Conservation (phyloP, 495 filamentous ascomycete species). For the Mytilinidion resinicola region DNA sequence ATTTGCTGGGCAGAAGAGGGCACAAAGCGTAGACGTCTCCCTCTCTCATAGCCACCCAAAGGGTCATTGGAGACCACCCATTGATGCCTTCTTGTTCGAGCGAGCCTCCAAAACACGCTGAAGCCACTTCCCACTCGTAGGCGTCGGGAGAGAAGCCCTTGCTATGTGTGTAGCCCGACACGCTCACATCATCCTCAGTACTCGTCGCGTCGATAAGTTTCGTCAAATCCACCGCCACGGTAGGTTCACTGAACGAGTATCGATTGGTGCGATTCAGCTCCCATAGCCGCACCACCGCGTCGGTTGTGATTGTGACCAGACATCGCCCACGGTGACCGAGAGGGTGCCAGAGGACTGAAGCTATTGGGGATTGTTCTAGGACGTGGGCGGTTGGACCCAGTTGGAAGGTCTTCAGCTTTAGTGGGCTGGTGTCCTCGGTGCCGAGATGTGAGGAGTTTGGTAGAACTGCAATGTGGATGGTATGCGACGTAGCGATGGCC, state of each 20-base stretch:
- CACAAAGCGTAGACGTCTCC: conserved; percentile 90
- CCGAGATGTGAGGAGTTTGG: conserved; percentile 70
- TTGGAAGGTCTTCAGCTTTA: conserved; percentile 75
- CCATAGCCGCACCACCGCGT: conserved; percentile 82
- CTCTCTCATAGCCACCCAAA: conserved; percentile 84
- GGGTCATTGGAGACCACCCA: conserved; percentile 83
- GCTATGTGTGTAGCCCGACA: conserved; percentile 60
- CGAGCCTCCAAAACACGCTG: conserved; percentile 72
- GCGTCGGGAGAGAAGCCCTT: conserved; percentile 79
- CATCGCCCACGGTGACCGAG: conserved; percentile 64
- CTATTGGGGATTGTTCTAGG: conserved; percentile 67
- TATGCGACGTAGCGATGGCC: conserved; percentile 76
- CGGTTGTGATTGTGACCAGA: conserved; percentile 76
- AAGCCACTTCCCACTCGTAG: conserved; percentile 80
- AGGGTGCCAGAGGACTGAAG: conserved; percentile 80
- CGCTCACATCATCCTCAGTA: conserved; percentile 67
- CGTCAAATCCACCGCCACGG: conserved; percentile 72
- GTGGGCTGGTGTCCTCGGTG: conserved; percentile 52
- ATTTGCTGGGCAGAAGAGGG: conserved; percentile 73
- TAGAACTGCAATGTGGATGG: conserved; percentile 71
- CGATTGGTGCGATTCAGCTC: conserved; percentile 72
- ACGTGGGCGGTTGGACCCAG: conserved; percentile 86
- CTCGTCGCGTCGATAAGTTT: conserved; percentile 74
- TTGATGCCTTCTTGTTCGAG: conserved; percentile 54
- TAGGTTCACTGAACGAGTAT: conserved; percentile 77